Percentiles rank a stretch among this genome's conserved stretches.
Evolutionary conservation across 2,329 filamentous ascomycete species (phyloP).

Genomic region (Talaromyces verruculosus): DNA sequence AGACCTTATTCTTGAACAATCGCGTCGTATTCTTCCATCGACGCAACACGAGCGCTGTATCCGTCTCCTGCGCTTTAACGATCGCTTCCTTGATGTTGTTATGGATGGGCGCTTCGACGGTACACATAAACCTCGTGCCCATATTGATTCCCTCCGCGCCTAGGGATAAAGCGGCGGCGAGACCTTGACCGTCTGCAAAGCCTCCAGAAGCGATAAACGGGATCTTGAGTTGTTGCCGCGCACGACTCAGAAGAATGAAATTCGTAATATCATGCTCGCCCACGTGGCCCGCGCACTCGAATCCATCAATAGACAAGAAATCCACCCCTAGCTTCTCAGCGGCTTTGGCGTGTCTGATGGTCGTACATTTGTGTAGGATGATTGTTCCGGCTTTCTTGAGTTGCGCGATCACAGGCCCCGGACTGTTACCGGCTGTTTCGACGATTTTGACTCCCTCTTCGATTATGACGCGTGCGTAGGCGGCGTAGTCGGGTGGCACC

Average conservation of each 20-base stretch:
- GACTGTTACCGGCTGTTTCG: slow-evolving; percentile 87
- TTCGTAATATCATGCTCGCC: slow-evolving; percentile 56
- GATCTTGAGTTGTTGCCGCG: slow-evolving; percentile 76
- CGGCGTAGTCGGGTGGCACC: slow-evolving; percentile 85
- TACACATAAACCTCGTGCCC: slow-evolving; percentile 98
- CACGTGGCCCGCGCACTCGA: slow-evolving; percentile 81
- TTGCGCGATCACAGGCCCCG: slow-evolving; percentile 84
- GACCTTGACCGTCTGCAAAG: slow-evolving; percentile 89
- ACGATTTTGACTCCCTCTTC: slow-evolving; percentile 90
- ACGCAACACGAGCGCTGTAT: slow-evolving; percentile 83
- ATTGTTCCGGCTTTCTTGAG: slow-evolving; percentile 77
- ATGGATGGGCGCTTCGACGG: slow-evolving; percentile 88
- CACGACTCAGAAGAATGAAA: slow-evolving; percentile 70
- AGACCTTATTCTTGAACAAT: slow-evolving; percentile 87
- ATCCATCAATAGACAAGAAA: slow-evolving; percentile 94
- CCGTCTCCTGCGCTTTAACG: slow-evolving; percentile 81
- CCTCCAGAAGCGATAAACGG: slow-evolving; percentile 96
- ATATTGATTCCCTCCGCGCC: slow-evolving; percentile 97
- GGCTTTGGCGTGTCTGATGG: slow-evolving; percentile 86
- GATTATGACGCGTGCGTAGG: slow-evolving; percentile 88
- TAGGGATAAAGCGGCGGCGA: slow-evolving; percentile 84
- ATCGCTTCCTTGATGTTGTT: slow-evolving; percentile 91
- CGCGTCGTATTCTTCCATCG: slow-evolving; percentile 92
- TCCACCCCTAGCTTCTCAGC: slow-evolving; percentile 94
- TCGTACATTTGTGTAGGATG: slow-evolving; percentile 96